Base-by-base conservation (phyloP, 1,284 basidiomycete genomes). In the Sanghuangporus sanghuang region DNA sequence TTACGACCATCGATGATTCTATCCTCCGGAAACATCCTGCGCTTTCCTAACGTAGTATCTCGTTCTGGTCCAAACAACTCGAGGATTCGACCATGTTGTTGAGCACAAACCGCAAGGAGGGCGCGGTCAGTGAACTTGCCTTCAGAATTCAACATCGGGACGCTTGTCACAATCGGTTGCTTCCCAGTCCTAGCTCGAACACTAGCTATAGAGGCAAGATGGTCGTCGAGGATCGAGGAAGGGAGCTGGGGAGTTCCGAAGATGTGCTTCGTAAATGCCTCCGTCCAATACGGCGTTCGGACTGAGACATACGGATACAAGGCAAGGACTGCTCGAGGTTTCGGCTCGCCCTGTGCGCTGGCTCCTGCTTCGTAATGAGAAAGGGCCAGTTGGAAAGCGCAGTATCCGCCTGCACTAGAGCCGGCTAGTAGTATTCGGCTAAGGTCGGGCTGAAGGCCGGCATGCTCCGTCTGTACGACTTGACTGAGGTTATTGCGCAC, bases 331-430 rank as follows among this genome's bases (percentile, higher is more conserved):
- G 36, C 59, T n/a, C 49, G 59, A 18, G 49, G 59, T 9, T 39
- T 55, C n/a, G 59, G 59, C 11, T 48, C 40, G 18, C 7, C 3
- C n/a, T 11, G 49, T 39, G 49, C 16, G 1, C 46, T 39, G 42
- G 11, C 14, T 9, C 8, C 32, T 21, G 63, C 18, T 21, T 64
- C 55, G 21, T 36, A 56, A 48, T 50, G 48, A n/a, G 55, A 44
- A 38, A 63, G 63, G 16, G 23, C 63, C n/a, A 59, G 23, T 32
- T 64, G 63, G 36, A 64, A 35, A 5, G 63, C 63, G 40, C 48
- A 54, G 38, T 64, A 64, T 9, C 63, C 63, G 11, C 63, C 63
- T 2, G 63, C 63, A 49, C 63, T 64, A n/a, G 40, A 58, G 7
- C 63, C 63, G 11, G 21, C 42, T 12, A 64, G n/a, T 16, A 64